A percentile compares a stretch with the other conserved stretches of the same genome.
Conservation (phyloP, 2,329 filamentous ascomycete genomes). For the Ascochyta lentis region DNA sequence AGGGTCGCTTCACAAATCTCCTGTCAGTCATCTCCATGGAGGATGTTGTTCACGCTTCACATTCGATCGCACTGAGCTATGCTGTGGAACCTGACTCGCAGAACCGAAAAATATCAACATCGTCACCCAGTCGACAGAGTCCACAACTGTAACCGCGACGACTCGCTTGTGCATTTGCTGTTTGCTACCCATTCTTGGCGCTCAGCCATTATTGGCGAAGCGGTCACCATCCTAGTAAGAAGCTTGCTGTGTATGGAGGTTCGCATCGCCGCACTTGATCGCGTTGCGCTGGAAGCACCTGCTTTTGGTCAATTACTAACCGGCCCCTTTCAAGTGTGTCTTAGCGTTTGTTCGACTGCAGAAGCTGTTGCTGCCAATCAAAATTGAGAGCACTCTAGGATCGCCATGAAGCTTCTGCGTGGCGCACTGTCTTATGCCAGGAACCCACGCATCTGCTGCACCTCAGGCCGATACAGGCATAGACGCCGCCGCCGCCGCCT, state of each 20-base stretch:
- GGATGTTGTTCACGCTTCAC: background rate
- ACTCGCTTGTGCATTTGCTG: background rate
- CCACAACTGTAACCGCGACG: background rate
- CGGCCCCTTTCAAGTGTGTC: background rate
- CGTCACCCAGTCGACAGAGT: background rate
- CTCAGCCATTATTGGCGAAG: background rate
- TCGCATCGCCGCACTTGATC: background rate
- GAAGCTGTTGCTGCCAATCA: background rate
- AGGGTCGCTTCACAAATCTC: background rate
- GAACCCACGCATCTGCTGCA: background rate
- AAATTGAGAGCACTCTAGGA: background rate
- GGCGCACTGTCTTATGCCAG: background rate
- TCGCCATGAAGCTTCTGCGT: background rate
- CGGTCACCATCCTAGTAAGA: background rate
- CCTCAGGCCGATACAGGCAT: background rate
- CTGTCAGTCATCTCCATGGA: background rate
- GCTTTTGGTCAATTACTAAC: background rate
- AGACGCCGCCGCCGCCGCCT: background rate
- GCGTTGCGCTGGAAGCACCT: background rate
- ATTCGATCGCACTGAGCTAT: background rate
- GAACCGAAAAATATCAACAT: background rate
- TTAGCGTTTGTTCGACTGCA: background rate
- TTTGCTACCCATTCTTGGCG: constrained; percentile 7
- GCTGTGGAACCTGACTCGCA: background rate
- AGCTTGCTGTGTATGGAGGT: background rate